Evolutionary conservation across 305 asterid species (phyloP), one percentile per base, ranked within the genome.

Genomic region (Stenogyne calaminthoides): DNA sequence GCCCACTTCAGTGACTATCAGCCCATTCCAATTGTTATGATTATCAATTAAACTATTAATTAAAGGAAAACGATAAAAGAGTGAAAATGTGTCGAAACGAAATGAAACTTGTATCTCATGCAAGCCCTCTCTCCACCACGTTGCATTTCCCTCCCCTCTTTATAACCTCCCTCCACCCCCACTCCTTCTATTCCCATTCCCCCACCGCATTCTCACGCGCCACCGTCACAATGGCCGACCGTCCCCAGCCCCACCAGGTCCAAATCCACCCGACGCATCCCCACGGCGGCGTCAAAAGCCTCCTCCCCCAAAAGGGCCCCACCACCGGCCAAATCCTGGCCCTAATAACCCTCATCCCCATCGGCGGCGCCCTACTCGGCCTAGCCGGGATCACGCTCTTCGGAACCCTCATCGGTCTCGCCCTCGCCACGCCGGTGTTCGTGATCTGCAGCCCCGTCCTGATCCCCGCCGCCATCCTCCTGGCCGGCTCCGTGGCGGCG

Each of bases 371-470:
- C 12, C 90, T 90, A 19, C 89, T 88, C 11, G 80, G 75, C 32
- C 83, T 90, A 3, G 90, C 96, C 3, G 91, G 88, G 0, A 64
- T 90, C 20, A 85, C 87, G 0, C 85, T 90, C 9, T 75, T 72
- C 40, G 96, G 91, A 0, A 81, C 84, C 67, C 75, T 90, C 16
- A 79, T 88, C 14, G 92, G 88, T 2, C 86, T 86, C 3, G 92
- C 92, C 1, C 75, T 88, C 15, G 79, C 92, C 70, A 85, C 87
- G 25, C 96, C 96, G 0, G 78, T 91, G 5, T 86, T 89, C 69
- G 72, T 91, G 19, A 84, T 91, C 9, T 88, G 79, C 81, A 91
- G 97, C 85, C 96, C 97, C 0, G 82, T 89, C 66, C 42, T 91
- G n/a, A 82, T 91, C 32, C 97, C 97, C 4, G 90, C 95, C 9